Evolutionary conservation across 768 basidiomycete species (phyloP).

Genomic region (Panellus pusillus): DNA sequence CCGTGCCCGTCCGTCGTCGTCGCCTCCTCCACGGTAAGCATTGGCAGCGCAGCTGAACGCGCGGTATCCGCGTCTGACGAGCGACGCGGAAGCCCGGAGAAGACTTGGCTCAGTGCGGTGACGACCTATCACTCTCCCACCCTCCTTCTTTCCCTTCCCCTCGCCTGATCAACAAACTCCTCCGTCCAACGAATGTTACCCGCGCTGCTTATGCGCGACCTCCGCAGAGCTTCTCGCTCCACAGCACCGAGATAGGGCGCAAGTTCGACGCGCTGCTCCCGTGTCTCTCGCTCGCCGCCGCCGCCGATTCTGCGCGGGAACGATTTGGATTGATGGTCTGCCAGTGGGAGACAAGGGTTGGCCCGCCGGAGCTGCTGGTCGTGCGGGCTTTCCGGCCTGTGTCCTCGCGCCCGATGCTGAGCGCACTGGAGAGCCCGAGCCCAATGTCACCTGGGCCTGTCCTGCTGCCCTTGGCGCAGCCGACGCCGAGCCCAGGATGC

Average conservation of each 20-base stretch:
- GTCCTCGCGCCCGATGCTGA: slow-evolving; percentile 14
- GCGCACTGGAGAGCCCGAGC: slow-evolving; percentile 18
- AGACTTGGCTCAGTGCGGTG: slow-evolving; percentile 58
- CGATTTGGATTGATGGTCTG: slow-evolving; percentile 27
- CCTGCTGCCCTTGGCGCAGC: too few relatives aligned
- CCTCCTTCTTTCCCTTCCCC: slow-evolving; percentile 24
- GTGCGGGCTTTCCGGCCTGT: slow-evolving; percentile 20
- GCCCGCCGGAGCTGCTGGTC: slow-evolving; percentile 39
- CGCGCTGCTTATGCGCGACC: slow-evolving; percentile 48
- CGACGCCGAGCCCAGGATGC: too few relatives aligned
- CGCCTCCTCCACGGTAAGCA: slow-evolving; percentile 51
- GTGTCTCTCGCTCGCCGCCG: neutral
- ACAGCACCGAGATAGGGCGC: slow-evolving; percentile 31
- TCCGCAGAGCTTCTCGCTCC: slow-evolving; percentile 41
- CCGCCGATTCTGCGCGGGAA: slow-evolving; percentile 29
- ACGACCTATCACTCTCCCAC: slow-evolving; percentile 45
- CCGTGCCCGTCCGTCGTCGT: slow-evolving; percentile 55
- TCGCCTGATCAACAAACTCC: too few relatives aligned
- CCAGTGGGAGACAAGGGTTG: slow-evolving; percentile 20
- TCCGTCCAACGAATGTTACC: slow-evolving; percentile 38
- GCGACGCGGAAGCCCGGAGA: slow-evolving; percentile 43
- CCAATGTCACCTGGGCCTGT: slow-evolving; percentile 7
- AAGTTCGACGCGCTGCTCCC: slow-evolving; percentile 29
- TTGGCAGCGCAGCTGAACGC: slow-evolving; percentile 10
- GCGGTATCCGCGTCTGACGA: slow-evolving; percentile 16